Evolutionary conservation across 2,329 filamentous ascomycete species (phyloP).

Genomic region (Pseudogymnoascus pannorum): DNA sequence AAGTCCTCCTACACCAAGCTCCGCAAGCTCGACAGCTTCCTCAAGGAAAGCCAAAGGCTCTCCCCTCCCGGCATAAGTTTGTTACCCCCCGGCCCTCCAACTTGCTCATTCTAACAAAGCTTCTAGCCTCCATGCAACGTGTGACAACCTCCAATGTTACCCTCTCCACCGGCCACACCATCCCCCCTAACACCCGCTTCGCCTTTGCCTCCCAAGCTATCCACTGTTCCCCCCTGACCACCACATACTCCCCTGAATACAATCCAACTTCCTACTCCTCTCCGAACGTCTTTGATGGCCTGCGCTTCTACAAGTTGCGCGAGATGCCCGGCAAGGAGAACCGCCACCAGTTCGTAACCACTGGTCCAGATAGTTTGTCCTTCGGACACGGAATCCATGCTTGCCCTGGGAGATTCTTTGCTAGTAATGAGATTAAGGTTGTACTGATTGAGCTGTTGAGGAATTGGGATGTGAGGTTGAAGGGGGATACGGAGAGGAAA

Average conservation of each 20-base stretch:
- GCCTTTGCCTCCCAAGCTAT: slow-evolving; percentile 28
- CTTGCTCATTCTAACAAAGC: not conserved
- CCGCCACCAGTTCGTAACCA: slow-evolving; percentile 32
- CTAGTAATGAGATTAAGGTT: slow-evolving; percentile 34
- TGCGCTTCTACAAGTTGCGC: slow-evolving; percentile 21
- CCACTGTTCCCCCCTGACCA: slow-evolving; percentile 20
- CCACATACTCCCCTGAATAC: slow-evolving; percentile 21
- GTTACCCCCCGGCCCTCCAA: slow-evolving; percentile 9
- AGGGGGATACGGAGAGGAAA: slow-evolving; percentile 79
- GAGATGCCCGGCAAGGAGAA: slow-evolving; percentile 21
- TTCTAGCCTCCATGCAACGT: slow-evolving; percentile 19
- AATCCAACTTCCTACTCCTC: slow-evolving; percentile 16
- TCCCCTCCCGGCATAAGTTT: slow-evolving; percentile 29
- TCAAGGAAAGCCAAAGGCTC: slow-evolving; percentile 35
- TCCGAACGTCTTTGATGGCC: slow-evolving; percentile 20
- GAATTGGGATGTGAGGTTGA: slow-evolving; percentile 28
- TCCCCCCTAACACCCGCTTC: slow-evolving; percentile 28
- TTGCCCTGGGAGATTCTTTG: slow-evolving; percentile 37
- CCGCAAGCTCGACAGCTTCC: slow-evolving; percentile 34
- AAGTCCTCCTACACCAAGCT: slow-evolving; percentile 21
- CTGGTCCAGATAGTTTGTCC: slow-evolving; percentile 26
- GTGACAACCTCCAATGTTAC: slow-evolving; percentile 20
- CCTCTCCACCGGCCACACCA: slow-evolving; percentile 30
- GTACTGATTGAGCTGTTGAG: slow-evolving; percentile 27
- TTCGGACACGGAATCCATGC: slow-evolving; percentile 39